Base-by-base conservation (phyloP, 2,329 filamentous ascomycete species). In the Colletotrichum noveboracense region DNA sequence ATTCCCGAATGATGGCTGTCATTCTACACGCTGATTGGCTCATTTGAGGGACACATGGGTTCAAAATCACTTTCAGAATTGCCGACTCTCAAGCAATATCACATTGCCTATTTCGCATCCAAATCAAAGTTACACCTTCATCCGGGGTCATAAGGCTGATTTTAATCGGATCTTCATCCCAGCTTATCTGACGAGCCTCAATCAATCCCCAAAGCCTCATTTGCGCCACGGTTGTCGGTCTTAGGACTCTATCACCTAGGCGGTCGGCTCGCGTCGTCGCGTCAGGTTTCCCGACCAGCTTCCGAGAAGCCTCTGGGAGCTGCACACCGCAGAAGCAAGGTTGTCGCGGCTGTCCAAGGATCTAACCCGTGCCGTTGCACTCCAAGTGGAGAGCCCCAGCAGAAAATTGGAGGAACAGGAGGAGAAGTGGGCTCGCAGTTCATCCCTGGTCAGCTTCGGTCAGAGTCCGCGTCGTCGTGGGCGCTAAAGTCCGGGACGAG, bases 401-500 rank as follows among this genome's bases (percentile, higher is more conserved):
- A 12, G 30, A 68, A 56, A 61, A 28, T 55, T 69, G 38, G 67
- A 34, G 55, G 34, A 36, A 60, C 67, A 52, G 71, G 71, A 43
- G 71, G 71, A 43, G 60, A 48, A 36, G 67, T 61, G 60, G 71
- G 56, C 14, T 48, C 36, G 14, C 18, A 48, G 52, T 8, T 60
- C 52, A 8, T 36, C 32, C 28, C 70, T 43, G 52, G 21, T 67
- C 64, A 64, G 62, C 32, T 70, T 75, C 73, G 73, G 70, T 68
- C 73, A 75, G 38, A 64, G 64, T 75, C 73, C 73, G 72, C 38
- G 43, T 48, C 24, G 21, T 52, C 34, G 32, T 69, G 8, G 52
- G 16, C 66, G 66, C 66, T 38, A 30, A 16, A 32, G 2, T 32
- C 7, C 16, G 24, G 56, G 55, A 71, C 61, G 61, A 34, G 68